Evolutionary conservation across 305 asterid genomes (phyloP).

Genomic region (Fraxinus angustifolia): DNA sequence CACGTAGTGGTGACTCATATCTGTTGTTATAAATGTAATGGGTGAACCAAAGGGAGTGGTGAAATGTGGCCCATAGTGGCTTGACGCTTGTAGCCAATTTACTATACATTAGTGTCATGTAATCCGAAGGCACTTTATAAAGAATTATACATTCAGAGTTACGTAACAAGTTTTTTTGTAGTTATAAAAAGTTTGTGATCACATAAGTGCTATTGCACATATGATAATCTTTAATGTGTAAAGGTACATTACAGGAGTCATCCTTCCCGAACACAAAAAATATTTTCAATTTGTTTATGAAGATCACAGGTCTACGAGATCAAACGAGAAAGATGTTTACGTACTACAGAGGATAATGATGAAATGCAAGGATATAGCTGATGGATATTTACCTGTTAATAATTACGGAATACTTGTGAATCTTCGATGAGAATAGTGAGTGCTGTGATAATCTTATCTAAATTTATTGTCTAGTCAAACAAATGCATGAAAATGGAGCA

Average conservation of each 20-base stretch:
- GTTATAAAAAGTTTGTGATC: not conserved
- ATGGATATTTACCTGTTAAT: not conserved
- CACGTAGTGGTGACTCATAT: not conserved
- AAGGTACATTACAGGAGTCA: not conserved
- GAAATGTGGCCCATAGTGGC: not conserved
- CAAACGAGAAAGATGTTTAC: not conserved
- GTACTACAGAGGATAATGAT: not conserved
- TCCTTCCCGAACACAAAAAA: not conserved
- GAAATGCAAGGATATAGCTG: not conserved
- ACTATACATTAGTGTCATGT: not conserved
- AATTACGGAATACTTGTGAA: not conserved
- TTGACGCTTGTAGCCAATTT: not conserved
- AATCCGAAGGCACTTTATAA: not conserved
- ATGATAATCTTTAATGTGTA: not conserved
- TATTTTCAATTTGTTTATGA: not conserved
- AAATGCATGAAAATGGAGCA: not conserved
- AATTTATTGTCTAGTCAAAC: not conserved
- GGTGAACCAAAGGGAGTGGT: not conserved
- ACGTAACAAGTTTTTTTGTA: not conserved
- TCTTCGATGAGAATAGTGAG: not conserved
- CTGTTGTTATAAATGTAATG: not conserved
- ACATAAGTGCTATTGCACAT: not conserved
- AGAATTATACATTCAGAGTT: not conserved
- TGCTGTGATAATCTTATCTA: not conserved
- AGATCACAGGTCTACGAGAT: not conserved